A percentile compares a stretch with the other conserved stretches of the same genome.
Conservation (phyloP, 148 eudicot species). For the Fagopyrum tataricum region DNA sequence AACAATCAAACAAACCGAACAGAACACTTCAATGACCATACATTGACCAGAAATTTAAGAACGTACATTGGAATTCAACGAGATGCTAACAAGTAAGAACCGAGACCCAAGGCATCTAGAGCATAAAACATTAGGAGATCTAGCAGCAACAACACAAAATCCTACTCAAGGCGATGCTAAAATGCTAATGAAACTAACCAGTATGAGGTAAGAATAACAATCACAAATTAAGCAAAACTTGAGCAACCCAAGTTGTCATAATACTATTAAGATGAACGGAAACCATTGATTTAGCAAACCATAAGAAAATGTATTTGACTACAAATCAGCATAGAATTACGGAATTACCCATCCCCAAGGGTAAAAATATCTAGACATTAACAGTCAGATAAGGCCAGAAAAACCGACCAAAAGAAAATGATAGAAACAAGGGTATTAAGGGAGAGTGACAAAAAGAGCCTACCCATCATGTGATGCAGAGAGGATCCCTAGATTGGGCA, state of each 20-base stretch:
- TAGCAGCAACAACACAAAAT: neutral
- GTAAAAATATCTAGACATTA: neutral
- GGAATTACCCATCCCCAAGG: neutral
- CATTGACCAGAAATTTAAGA: neutral
- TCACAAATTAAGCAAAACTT: neutral
- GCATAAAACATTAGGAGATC: neutral
- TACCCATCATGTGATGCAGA: slow-evolving; percentile 99
- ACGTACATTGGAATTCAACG: neutral
- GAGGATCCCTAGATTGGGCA: slow-evolving; percentile 72
- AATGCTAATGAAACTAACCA: neutral
- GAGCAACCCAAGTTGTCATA: no score
- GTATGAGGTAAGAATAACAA: neutral
- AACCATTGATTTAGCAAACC: neutral
- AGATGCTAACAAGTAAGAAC: neutral
- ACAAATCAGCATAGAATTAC: neutral
- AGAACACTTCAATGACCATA: neutral
- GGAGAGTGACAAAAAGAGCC: slow-evolving; percentile 9
- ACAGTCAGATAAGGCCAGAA: neutral
- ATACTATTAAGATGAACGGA: neutral
- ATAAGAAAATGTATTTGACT: neutral
- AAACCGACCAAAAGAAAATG: neutral
- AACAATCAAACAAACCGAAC: neutral
- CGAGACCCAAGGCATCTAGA: neutral
- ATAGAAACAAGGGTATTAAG: slow-evolving; percentile 4
- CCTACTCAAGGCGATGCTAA: neutral